phyloP scores from a whole-genome alignment of 129 eudicot genomes.

The Dittrichia graveolens region DNA sequence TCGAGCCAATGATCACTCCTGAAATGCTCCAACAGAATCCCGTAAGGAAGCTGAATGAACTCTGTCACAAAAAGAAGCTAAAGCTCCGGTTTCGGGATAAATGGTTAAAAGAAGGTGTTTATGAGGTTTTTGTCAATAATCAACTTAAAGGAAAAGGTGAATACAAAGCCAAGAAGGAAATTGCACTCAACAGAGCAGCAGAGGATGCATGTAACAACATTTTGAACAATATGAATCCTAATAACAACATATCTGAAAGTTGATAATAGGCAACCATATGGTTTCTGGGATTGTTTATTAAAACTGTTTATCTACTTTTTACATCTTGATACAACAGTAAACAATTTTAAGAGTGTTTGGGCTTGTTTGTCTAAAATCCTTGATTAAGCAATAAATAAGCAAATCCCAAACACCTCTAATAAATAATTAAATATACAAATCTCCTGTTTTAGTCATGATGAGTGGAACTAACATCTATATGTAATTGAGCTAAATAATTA shows the following conservation, averaged over 20 bases:
- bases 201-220: constrained; percentile 58
- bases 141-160: constrained; percentile 59
- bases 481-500: no score
- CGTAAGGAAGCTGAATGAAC: constrained; percentile 61
- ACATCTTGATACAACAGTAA: no score
- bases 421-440: no score
- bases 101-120: constrained; percentile 52
- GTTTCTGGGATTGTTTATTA: no score
- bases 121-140: constrained; percentile 48
- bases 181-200: constrained; percentile 77
- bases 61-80: constrained; percentile 58
- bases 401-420: no score
- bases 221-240: constrained; percentile 24
- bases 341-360: no score
- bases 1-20: constrained; percentile 70
- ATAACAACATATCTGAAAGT: background rate
- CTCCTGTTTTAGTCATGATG: no score
- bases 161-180: constrained; percentile 63
- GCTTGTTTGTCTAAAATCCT: no score
- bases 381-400: no score
- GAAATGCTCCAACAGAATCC: constrained; percentile 70
- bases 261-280: background rate
- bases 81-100: constrained; percentile 46
- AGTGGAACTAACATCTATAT: no score
- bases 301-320: no score